Evolutionary conservation across 768 basidiomycete genomes (phyloP), one percentile per base, ranked within the genome.

Genomic region (Pluteus cervinus): DNA sequence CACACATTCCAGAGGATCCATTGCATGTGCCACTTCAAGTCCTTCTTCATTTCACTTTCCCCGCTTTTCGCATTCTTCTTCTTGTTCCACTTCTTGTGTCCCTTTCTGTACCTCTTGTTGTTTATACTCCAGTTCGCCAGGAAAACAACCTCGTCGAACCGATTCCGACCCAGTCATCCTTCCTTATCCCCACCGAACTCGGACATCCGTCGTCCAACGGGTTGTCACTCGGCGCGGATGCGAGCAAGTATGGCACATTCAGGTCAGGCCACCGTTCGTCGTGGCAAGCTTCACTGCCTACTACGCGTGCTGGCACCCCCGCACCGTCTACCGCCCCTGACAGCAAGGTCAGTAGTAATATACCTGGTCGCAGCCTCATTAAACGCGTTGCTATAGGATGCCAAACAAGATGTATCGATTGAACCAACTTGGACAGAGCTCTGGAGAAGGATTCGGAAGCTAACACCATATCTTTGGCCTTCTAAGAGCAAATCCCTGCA

Each of bases 391-490:
- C 39, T 17, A 25, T 36, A 72, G 67, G 26, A 55, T 38, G 58
- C 65, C 50, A 29, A 50, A 14, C 70, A 76, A 56, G 72, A 81
- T 46, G 62, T 79, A 25, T 54, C 67, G 3, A 59, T 74, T 16
- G 79, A 86, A 40, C 80, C 85, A 7, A 72, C 80, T 5, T 89
- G 85, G 82, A 46, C 61, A 15, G 86, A 88, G 54, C 63, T 88
- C 24, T 69, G 73, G 60, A 63, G 55, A 11, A 78, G 89, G 29
- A 61, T 93, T 40, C 63, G 65, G 33, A 75, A 74, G 32, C 66
- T 94, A 28, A 58, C 71, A 10, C 91, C 90, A 1, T 85, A 86
- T 60, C 75, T 94, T 7, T 94, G 90, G 89, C 91, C 91, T 4
- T 69, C 70, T 23, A 83, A 78, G 45, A 74, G 66, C 43, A 52